Evolutionary conservation across 2,329 filamentous ascomycete genomes (phyloP).

Genomic region (Aspergillus clavatus): DNA sequence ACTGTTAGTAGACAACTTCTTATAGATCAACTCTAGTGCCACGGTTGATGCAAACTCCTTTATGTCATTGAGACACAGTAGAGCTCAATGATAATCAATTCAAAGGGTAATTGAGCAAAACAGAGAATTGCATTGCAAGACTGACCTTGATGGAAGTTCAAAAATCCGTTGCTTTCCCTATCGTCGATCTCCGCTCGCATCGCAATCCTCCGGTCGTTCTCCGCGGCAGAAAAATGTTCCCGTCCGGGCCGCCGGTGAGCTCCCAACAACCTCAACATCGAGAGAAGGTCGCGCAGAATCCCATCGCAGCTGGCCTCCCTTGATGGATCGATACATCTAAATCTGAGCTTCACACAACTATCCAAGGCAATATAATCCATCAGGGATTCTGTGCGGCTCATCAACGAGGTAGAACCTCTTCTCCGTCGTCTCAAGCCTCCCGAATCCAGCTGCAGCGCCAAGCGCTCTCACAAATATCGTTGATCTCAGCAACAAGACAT

Average conservation of each 20-base stretch:
- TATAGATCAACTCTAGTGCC: too few relatives aligned
- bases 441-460: slow-evolving; percentile 17
- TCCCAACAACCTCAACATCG: slow-evolving; percentile 36
- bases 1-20: slow-evolving; percentile 1
- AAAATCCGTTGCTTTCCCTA: not conserved
- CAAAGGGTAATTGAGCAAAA: not conserved
- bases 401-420: slow-evolving; percentile 24
- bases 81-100: not conserved
- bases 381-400: slow-evolving; percentile 13
- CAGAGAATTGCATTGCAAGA: too few relatives aligned
- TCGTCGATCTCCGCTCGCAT: not conserved
- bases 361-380: slow-evolving; percentile 7
- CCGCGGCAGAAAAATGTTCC: slow-evolving; percentile 40
- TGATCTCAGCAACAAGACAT: not conserved
- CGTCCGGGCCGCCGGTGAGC: slow-evolving; percentile 36
- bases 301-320: slow-evolving; percentile 17
- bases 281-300: slow-evolving; percentile 8
- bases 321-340: slow-evolving; percentile 12
- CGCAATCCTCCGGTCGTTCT: slow-evolving; percentile 19
- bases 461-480: slow-evolving; percentile 7
- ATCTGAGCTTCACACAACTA: slow-evolving; percentile 3
- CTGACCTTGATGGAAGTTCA: not conserved
- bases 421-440: slow-evolving; percentile 18
- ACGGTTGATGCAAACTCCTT: too few relatives aligned
- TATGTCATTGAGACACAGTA: too few relatives aligned